Base-by-base conservation (phyloP, 2,329 filamentous ascomycete species). In the Ophiostoma ulmi region DNA sequence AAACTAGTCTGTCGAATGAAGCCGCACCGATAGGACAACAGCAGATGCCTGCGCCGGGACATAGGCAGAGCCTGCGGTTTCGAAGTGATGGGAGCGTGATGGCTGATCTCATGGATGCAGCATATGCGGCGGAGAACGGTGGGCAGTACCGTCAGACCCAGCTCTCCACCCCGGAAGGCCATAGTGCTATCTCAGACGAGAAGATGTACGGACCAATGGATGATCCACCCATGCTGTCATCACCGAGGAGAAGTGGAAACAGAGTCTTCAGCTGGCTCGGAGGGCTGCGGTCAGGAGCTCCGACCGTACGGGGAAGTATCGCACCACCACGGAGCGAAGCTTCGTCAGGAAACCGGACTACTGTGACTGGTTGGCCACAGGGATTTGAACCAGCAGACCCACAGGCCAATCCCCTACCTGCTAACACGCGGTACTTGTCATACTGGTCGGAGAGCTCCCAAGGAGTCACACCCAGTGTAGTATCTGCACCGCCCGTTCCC, bases 41-140 rank as follows among this genome's bases (percentile, higher is more conserved):
- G 17, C 2, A 11, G 20, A 13, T 65, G 8, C 20, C 35, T 7
- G 20, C 8, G 3, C 63, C 35, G 20, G 20, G 6, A 5, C 14
- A 38, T 7, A 22, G 36, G 3, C 35, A 39, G 6, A 22, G 20
- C 20, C 63, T 22, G 35, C 36, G 36, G 5, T 65, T 65, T 22
- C 63, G 63, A 36, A 65, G 63, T 22, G 63, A 65, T 22, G 63
- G 63, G 17, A 65, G 63, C n/a, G 63, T 65, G 7, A 65, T 65
- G 63, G 63, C 63, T 22, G 63, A 65, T 39, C 63, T 65, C 20
- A 65, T 65, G 63, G 63, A 65, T 65, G 63, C 63, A 20, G 63
- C 63, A 1, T 65, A 65, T 22, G 63, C 63, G 8, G 63, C 63
- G 13, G 63, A 65, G 35, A 65, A 65, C n/a, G 63, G 63, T 11